Base-by-base conservation (phyloP, 2,329 filamentous ascomycete species). In the Verticillium zaregamsianum region DNA sequence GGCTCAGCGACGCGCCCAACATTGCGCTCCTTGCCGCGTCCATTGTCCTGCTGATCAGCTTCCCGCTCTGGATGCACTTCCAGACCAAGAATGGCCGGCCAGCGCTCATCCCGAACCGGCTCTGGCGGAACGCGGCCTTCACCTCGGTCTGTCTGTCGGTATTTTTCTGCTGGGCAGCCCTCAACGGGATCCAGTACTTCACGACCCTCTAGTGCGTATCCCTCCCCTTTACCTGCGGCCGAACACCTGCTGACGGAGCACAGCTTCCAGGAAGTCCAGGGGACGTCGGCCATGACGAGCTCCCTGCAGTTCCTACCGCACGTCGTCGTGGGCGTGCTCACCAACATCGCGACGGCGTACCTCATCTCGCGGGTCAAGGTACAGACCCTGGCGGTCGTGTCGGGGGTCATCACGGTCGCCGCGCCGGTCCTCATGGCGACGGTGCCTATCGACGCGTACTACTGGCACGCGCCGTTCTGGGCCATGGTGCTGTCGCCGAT, bases 41-140 rank as follows among this genome's bases (percentile, higher is more conserved):
- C 0, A 62, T 82, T 1, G 64, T 74, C 1, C 64, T 81, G 3
- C 70, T 87, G 0, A 78, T 77, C 0, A 69, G 71, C 0, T 89
- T 89, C 62, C 76, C 82, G 1, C 68, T 79, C 23, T 88, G 86
- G 86, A 81, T 86, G 62, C 72, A 76, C 2, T 73, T 75, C 2
- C 85, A 84, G 59, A 80, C 80, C 32, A 76, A 71, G 7, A 69
- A 72, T 1, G 73, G 75, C 2, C 75, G 76, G 7, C 81, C 85
- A 15, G 85, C 85, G 0, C 68, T 89, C 3, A 86, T 89, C 5
- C 86, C 86, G 0, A 88, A 88, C 64, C 79, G 77, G 0, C 71
- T 89, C 0, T 88, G 86, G 86, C 77, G 73, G 3, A 86, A 86
- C 33, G 69, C 72, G 0, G 73, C 81, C 2, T 89, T 88, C 64